phyloP scores from a whole-genome alignment of 139 green algal species.

The Chlamydomonas applanata region DNA sequence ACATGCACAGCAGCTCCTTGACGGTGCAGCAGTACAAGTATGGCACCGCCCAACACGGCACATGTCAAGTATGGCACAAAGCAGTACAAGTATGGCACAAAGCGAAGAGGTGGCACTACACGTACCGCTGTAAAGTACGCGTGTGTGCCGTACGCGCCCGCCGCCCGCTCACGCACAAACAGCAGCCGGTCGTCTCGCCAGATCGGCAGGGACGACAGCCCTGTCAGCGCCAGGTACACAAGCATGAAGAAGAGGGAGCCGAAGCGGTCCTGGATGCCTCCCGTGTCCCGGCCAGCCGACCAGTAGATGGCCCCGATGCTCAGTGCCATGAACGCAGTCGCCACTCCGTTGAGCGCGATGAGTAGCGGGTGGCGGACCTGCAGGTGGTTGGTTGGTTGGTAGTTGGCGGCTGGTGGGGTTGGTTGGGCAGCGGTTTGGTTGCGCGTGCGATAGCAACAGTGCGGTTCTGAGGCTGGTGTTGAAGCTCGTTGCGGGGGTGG shows the following conservation, averaged over 20 bases:
- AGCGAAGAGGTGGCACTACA: no score
- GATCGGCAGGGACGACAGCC: conserved; percentile 61
- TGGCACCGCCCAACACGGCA: no score
- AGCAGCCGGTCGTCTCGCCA: conserved; percentile 65
- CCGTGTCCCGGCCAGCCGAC: conserved; percentile 44
- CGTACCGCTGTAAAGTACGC: conserved; percentile 61
- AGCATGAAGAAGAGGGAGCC: conserved; percentile 67
- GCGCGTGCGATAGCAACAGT: no score
- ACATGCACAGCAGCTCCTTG: no score
- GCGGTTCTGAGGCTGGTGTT: no score
- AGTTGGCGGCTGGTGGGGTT: no score
- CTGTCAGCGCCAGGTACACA: conserved; percentile 62
- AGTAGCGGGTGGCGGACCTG: conserved; percentile 57
- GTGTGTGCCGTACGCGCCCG: conserved; percentile 57
- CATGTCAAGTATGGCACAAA: no score
- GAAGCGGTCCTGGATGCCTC: conserved; percentile 59
- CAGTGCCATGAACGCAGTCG: conserved; percentile 37
- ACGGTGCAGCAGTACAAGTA: no score
- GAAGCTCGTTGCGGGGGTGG: no score
- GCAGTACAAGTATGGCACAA: no score
- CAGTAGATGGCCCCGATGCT: conserved; percentile 50
- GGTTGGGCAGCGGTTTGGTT: no score
- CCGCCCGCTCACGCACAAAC: conserved; percentile 70
- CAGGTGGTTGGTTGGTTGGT: no score
- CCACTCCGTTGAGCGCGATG: conserved; percentile 39